Conservation (phyloP, 2,329 filamentous ascomycete species). For the Fonsecaea multimorphosa region DNA sequence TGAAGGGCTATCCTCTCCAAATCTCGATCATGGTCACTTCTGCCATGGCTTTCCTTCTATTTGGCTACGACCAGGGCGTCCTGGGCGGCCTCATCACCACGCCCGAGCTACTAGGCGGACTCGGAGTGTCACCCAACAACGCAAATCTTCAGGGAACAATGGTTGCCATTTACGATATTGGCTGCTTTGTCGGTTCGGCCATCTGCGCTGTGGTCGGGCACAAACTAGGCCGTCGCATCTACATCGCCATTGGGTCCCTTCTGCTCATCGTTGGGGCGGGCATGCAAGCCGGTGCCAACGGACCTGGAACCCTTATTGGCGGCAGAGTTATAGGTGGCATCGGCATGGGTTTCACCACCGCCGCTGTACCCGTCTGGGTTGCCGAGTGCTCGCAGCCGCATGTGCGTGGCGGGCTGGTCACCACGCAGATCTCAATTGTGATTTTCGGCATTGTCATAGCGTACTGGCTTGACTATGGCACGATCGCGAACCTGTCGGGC, state of each 20-base stretch:
- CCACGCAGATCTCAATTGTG: constrained; percentile 1
- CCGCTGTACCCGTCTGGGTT: background rate
- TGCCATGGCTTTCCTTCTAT: background rate
- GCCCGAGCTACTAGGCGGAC: constrained; percentile 28
- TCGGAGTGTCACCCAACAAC: constrained; percentile 26
- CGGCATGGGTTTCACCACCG: background rate
- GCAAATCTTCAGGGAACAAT: constrained; percentile 42
- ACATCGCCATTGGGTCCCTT: constrained; percentile 55
- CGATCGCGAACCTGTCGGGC: constrained; percentile 3
- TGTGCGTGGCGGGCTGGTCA: background rate
- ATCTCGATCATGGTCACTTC: too few relatives aligned
- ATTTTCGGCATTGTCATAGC: constrained; percentile 9
- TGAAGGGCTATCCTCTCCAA: too few relatives aligned
- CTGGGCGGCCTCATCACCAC: constrained; percentile 37
- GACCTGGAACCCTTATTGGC: background rate
- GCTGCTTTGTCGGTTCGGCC: constrained; percentile 36
- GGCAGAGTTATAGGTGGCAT: background rate
- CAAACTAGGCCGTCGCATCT: background rate
- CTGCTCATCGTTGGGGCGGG: constrained; percentile 49
- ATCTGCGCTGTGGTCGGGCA: too few relatives aligned
- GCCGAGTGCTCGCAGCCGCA: constrained; percentile 5
- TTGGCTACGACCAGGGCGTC: constrained; percentile 38
- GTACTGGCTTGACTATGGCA: constrained; percentile 11
- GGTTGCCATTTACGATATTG: constrained; percentile 63
- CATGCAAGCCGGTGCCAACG: background rate